Evolutionary conservation across 306 rosid species (phyloP).

Genomic region (Cicer judaicum): DNA sequence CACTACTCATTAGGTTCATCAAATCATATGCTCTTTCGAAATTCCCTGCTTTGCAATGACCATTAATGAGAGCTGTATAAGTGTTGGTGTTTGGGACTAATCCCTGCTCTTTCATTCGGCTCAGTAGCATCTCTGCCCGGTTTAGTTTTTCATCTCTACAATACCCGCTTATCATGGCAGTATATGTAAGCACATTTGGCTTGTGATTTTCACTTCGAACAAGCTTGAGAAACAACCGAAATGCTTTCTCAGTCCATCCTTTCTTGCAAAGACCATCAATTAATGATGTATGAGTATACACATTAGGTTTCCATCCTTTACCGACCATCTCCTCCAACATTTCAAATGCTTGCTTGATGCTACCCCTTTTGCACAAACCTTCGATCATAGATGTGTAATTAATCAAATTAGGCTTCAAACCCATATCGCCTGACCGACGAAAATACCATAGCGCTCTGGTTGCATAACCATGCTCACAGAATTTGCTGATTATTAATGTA

Average conservation of each 20-base stretch:
- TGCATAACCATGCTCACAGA: constrained; percentile 62
- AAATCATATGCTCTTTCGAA: constrained; percentile 70
- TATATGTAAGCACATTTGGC: constrained; percentile 85
- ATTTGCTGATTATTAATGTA: constrained; percentile 58
- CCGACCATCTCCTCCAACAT: constrained; percentile 96
- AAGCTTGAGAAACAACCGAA: constrained; percentile 88
- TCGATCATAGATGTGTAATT: constrained; percentile 74
- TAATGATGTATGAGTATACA: constrained; percentile 74
- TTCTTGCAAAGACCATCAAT: constrained; percentile 92
- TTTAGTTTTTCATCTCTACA: constrained; percentile 73
- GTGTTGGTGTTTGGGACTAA: constrained; percentile 80
- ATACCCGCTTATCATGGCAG: constrained; percentile 88
- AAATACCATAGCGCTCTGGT: constrained; percentile 73
- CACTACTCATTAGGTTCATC: constrained; percentile 66
- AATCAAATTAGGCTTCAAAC: constrained; percentile 80
- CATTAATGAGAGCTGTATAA: constrained; percentile 73
- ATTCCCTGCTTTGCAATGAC: constrained; percentile 75
- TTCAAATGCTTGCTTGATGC: constrained; percentile 90
- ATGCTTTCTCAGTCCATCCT: constrained; percentile 97
- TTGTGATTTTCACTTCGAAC: constrained; percentile 80
- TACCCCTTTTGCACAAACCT: constrained; percentile 90
- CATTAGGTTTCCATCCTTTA: constrained; percentile 93
- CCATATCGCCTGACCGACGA: constrained; percentile 61
- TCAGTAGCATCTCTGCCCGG: constrained; percentile 83
- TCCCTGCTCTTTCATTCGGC: constrained; percentile 89